Percentiles rank a stretch among this genome's conserved stretches.
Conservation (phyloP, 352 stramenopile species). For the Peronosclerospora sorghi region DNA sequence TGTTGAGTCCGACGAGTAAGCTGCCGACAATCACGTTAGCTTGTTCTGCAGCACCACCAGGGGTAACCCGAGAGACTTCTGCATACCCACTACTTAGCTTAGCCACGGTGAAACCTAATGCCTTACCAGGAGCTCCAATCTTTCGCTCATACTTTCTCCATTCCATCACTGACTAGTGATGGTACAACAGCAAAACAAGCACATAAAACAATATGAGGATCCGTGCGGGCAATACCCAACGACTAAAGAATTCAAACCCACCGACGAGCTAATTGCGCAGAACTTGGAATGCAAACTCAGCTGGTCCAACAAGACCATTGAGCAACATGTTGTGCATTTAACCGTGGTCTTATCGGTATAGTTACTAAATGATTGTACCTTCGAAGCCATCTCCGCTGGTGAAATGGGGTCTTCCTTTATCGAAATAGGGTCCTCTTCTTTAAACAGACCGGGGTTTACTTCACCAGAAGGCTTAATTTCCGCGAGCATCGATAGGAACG, state of each 20-base stretch:
- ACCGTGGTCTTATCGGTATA: constrained; percentile 13
- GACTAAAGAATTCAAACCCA: constrained; percentile 8
- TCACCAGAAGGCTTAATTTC: constrained; percentile 6
- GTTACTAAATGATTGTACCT: not conserved
- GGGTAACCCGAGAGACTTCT: constrained; percentile 53
- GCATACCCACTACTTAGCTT: constrained; percentile 60
- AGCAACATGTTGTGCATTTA: constrained; percentile 67
- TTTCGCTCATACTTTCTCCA: constrained; percentile 60
- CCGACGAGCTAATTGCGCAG: constrained; percentile 36
- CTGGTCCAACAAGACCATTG: constrained; percentile 29
- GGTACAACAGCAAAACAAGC: not conserved
- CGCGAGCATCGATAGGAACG: constrained; percentile 37
- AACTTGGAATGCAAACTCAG: constrained; percentile 52
- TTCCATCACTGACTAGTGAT: constrained; percentile 15
- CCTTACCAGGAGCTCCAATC: constrained; percentile 27
- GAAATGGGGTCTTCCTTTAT: constrained; percentile 6
- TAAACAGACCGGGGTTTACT: no score
- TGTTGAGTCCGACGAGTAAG: constrained; percentile 62
- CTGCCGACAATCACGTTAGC: constrained; percentile 60
- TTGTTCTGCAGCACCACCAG: constrained; percentile 41
- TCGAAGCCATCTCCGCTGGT: constrained; percentile 4
- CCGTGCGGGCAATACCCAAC: not conserved
- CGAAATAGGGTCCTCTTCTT: not conserved
- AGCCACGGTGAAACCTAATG: constrained; percentile 60
- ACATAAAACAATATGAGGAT: not conserved